A percentile compares a stretch with the other conserved stretches of the same genome.
Evolutionary conservation across 495 filamentous ascomycete genomes (phyloP).

Genomic region (Neurospora sp.): DNA sequence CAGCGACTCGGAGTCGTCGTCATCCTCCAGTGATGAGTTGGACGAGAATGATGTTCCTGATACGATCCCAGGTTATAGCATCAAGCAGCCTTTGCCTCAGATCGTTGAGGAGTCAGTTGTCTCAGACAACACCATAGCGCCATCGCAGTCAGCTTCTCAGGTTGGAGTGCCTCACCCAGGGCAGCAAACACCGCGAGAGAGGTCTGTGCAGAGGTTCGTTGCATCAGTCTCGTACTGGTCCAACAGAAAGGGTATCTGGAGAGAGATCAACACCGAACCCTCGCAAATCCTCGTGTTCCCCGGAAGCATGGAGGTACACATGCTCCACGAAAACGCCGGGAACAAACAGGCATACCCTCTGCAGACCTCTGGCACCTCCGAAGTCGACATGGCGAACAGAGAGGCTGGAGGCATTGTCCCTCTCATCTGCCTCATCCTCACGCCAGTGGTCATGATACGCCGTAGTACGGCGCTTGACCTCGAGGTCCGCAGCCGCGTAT

Average conservation of each 20-base stretch:
- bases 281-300: constrained; percentile 75
- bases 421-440: constrained; percentile 71
- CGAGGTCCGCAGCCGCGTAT: constrained; percentile 76
- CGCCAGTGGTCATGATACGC: constrained; percentile 77
- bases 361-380: constrained; percentile 26
- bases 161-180: constrained; percentile 41
- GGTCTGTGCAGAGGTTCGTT: constrained; percentile 46
- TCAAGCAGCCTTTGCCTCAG: constrained; percentile 21
- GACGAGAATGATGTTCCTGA: constrained; percentile 42
- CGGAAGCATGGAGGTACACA: constrained; percentile 77
- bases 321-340: constrained; percentile 42
- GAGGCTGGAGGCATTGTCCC: constrained; percentile 36
- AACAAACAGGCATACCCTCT: constrained; percentile 30
- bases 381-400: constrained; percentile 28
- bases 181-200: constrained; percentile 38
- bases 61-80: constrained; percentile 39
- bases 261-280: constrained; percentile 51
- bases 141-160: constrained; percentile 71
- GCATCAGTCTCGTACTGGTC: constrained; percentile 83
- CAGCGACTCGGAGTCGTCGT: constrained; percentile 33
- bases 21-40: constrained; percentile 41
- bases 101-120: constrained; percentile 18
- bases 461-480: constrained; percentile 88
- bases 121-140: constrained; percentile 47
- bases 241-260: constrained; percentile 66